Conservation (phyloP, 495 filamentous ascomycete species). For the Parachaetomium inaequale region DNA sequence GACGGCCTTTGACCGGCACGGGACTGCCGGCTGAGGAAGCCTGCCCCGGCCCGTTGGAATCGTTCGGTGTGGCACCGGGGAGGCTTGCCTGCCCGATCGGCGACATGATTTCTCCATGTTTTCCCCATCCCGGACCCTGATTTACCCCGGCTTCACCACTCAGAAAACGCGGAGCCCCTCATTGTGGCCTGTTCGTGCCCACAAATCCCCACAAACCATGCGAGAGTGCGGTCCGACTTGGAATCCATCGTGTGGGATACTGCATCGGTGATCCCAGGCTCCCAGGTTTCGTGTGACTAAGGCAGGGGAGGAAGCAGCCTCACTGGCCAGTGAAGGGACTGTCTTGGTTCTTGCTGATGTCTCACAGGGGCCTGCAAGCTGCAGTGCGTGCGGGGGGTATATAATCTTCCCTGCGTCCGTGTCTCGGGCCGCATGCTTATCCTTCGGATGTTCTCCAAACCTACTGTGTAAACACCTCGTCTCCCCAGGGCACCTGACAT, state of each 20-base stretch:
- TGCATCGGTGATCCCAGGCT: slow-evolving; percentile 1
- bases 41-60: not conserved
- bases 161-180: slow-evolving; percentile 1
- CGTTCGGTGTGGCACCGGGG: not conserved
- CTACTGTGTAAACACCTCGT: too few species aligned
- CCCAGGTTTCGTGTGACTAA: not conserved
- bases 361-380: not conserved
- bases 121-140: slow-evolving; percentile 7
- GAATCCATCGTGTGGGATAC: not conserved
- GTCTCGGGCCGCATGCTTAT: not conserved
- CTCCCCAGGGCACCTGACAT: not conserved
- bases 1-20: not conserved
- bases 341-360: not conserved
- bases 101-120: not conserved
- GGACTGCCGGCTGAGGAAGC: not conserved
- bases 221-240: not conserved
- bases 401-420: not conserved
- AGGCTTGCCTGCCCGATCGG: not conserved
- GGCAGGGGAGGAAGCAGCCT: not conserved
- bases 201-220: slow-evolving; percentile 4
- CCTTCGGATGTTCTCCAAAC: not conserved
- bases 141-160: slow-evolving; percentile 1
- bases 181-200: not conserved
- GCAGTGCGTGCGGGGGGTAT: not conserved
- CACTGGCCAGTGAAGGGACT: not conserved